Evolutionary conservation across 257 asterid genomes (phyloP), one percentile per base, ranked within the genome.

Genomic region (Solanum peruvianum): DNA sequence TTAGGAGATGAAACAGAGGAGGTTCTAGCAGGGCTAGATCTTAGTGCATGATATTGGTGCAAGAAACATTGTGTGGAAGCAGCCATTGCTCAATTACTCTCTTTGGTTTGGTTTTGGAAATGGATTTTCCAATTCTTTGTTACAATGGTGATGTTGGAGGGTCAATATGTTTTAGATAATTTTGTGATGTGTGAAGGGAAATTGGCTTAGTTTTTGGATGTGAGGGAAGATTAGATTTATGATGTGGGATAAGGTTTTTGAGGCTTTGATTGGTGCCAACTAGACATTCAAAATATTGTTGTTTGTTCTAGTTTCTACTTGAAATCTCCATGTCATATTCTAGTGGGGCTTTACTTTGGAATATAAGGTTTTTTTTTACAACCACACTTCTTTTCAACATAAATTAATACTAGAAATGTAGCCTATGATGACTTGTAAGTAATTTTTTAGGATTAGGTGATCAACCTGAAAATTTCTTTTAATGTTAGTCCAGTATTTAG

Each of bases 51-150:
- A 27, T 73, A 73, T 86, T 93, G 93, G 89, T 91, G 95, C 92
- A 93, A 91, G 95, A 94, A 93, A 87, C 95, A 96, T 42, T 94
- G 90, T 84, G 98, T 90, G 42, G 96, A 91, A 27, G 95, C 95
- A 27, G 95, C 95, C 90, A 82, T 56, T 64, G 86, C 21, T 39
- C 29, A 42, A 42, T 56, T n/a, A 25, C 11, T 33, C 67, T 42
- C 49, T 16, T 16, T 42, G 16, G 14, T 33, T 27, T 78, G 70
- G 58, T 5, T 5, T 77, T 71, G 88, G 64, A 69, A 42, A 47
- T 87, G 70, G 87, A 35, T 84, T 29, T 84, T 29, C 29, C 7
- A 83, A 81, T 25, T 86, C 84, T 86, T 25, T 70, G 44, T 78
- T 44, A 88, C 47, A 87, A 39, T 81, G 37, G 86, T 25, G 25